Percentiles rank a stretch among this genome's conserved stretches.
Evolutionary conservation across 2,329 filamentous ascomycete species (phyloP).

Genomic region (Colletotrichum costaricense): DNA sequence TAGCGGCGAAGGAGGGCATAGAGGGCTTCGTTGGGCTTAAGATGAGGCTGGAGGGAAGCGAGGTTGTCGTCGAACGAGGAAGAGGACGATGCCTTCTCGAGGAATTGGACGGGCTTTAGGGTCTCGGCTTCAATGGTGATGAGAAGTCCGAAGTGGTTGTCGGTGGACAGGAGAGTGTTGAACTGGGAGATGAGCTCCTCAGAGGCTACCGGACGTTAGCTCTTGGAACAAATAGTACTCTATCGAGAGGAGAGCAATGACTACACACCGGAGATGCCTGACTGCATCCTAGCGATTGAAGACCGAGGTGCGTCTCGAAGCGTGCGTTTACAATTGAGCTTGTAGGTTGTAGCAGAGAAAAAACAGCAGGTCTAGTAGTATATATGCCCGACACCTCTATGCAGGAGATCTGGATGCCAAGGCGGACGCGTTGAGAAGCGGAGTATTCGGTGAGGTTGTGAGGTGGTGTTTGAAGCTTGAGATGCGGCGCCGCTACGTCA

Average conservation of each 20-base stretch:
- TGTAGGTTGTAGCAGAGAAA: not conserved
- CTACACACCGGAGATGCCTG: constrained; percentile 76
- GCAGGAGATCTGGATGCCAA: no score
- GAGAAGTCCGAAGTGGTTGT: constrained; percentile 75
- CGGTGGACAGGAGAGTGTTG: constrained; percentile 72
- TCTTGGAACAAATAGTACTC: not conserved
- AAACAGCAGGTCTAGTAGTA: no score
- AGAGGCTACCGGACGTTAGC: constrained; percentile 66
- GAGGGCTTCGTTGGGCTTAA: constrained; percentile 74
- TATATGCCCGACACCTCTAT: not conserved
- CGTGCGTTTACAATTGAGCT: not conserved
- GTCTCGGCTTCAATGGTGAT: constrained; percentile 77
- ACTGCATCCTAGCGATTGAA: constrained; percentile 69
- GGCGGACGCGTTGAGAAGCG: not conserved
- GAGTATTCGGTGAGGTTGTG: not conserved
- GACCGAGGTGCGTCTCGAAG: not conserved
- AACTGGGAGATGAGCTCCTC: constrained; percentile 82
- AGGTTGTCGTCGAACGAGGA: constrained; percentile 74
- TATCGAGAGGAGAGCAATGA: not conserved
- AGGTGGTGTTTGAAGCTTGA: constrained; percentile 11
- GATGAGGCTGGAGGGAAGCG: constrained; percentile 67
- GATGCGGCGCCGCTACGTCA: constrained; percentile 30
- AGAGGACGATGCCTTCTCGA: constrained; percentile 64
- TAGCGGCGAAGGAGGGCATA: constrained; percentile 82
- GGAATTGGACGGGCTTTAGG: constrained; percentile 68